These are phyloP conservation scores for Amanita muscaria DNA, from an alignment of 768 basidiomycete genomes.

Conservation along the genomic window DNA sequence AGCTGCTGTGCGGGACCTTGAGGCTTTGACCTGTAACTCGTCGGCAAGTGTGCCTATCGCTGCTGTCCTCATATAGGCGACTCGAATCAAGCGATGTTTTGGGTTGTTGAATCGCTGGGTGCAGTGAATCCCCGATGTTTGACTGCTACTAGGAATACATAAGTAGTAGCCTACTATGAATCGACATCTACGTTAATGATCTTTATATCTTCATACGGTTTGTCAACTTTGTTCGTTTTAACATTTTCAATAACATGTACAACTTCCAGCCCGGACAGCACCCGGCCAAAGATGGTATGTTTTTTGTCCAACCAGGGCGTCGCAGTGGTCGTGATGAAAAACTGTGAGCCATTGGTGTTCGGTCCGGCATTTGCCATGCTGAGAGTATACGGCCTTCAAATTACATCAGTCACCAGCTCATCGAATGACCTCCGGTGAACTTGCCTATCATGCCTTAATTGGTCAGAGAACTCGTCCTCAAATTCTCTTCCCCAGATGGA, in stretches of 20 bases:
- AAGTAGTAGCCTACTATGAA: constrained; percentile 1
- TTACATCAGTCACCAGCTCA: constrained; percentile 4
- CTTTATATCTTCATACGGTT: constrained; percentile 91
- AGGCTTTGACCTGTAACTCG: constrained; percentile 9
- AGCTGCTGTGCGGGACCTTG: no score
- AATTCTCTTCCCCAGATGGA: constrained; percentile 89
- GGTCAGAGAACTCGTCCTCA: constrained; percentile 89
- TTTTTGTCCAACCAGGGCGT: constrained; percentile 92
- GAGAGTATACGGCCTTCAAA: constrained; percentile 77
- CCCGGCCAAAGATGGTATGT: constrained; percentile 89
- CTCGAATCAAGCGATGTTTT: constrained; percentile 46
- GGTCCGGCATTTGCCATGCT: constrained; percentile 95
- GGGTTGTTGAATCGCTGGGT: neutral
- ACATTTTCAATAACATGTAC: constrained; percentile 89
- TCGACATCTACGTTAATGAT: constrained; percentile 75
- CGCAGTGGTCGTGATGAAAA: constrained; percentile 95
- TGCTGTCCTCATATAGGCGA: constrained; percentile 52
- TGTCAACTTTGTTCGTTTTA: constrained; percentile 76
- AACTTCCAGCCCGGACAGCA: constrained; percentile 80
- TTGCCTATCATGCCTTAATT: constrained; percentile 84
- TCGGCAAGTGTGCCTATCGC: constrained; percentile 41
- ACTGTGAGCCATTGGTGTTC: constrained; percentile 89
- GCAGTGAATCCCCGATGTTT: no score
- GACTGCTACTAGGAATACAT: no score
- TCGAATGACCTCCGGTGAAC: constrained; percentile 13